A percentile compares a stretch with the other conserved stretches of the same genome.
These are phyloP conservation scores for Volvariella volvacea DNA, from an alignment of 1,284 basidiomycete genomes.

Conservation along the genomic window DNA sequence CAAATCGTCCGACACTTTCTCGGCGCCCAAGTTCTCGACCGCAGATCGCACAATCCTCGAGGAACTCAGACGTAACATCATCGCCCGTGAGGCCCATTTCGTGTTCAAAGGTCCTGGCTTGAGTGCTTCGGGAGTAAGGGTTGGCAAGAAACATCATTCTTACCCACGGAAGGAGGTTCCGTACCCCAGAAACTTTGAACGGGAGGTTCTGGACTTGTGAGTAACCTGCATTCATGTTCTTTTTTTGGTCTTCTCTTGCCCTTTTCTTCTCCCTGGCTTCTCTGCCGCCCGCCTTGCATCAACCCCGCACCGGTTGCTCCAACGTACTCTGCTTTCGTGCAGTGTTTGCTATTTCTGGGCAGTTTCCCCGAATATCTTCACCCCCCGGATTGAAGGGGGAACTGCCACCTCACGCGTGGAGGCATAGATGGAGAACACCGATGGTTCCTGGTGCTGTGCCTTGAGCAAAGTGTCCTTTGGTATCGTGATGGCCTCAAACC, in stretches of 20 bases:
- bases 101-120: conserved; percentile 34
- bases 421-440: too few species aligned
- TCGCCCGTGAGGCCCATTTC: conserved; percentile 49
- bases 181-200: conserved; percentile 60
- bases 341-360: neutral
- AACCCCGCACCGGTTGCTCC: neutral
- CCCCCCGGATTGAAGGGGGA: too few species aligned
- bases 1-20: neutral
- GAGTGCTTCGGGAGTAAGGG: conserved; percentile 19
- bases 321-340: neutral
- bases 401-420: too few species aligned
- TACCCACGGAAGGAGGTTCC: conserved; percentile 44
- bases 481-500: too few species aligned
- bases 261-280: conserved; percentile 3
- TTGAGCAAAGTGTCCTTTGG: too few species aligned
- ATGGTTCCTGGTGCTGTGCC: too few species aligned
- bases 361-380: neutral
- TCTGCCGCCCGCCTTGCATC: neutral
- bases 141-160: conserved; percentile 50
- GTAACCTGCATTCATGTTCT: conserved; percentile 19
- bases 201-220: conserved; percentile 56
- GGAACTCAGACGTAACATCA: conserved; percentile 43
- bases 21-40: conserved; percentile 39
- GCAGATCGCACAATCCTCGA: conserved; percentile 53
- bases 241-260: conserved; percentile 1